Conservation (phyloP, 805 yeast genomes). For the Candida arabinofermentans region DNA sequence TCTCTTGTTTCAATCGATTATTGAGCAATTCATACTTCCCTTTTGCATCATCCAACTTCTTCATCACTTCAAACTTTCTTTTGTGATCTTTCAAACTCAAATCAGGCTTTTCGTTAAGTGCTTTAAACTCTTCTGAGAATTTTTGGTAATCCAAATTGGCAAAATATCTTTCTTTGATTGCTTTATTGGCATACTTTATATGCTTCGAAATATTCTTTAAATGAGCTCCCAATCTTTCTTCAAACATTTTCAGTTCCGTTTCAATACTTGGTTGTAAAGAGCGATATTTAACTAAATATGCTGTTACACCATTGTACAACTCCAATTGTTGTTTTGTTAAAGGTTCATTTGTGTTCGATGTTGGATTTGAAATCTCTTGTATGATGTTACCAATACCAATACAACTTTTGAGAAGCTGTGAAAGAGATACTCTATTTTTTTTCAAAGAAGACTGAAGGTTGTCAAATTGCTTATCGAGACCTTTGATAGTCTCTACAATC, state of each 20-base stretch:
- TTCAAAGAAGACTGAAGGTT: conserved; percentile 11
- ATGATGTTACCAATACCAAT: conserved; percentile 8
- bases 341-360: conserved; percentile 6
- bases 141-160: conserved; percentile 21
- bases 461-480: conserved; percentile 14
- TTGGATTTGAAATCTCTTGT: conserved; percentile 11
- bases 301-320: conserved; percentile 8
- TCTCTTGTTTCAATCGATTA: conserved; percentile 38
- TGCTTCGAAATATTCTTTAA: conserved; percentile 9
- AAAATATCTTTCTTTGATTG: conserved; percentile 22
- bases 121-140: conserved; percentile 14
- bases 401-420: conserved; percentile 13
- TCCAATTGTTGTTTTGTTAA: conserved; percentile 7
- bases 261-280: conserved; percentile 13
- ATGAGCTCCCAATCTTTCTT: conserved; percentile 13
- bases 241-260: conserved; percentile 15
- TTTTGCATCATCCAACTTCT: conserved; percentile 28
- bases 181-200: conserved; percentile 19
- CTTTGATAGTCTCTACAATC: conserved; percentile 13
- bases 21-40: conserved; percentile 37
- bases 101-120: conserved; percentile 20
- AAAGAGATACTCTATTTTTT: conserved; percentile 12
- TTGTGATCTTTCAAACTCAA: conserved; percentile 38
- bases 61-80: conserved; percentile 29
- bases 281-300: conserved; percentile 11